Percentiles rank a stretch among this genome's conserved stretches.
phyloP scores from a whole-genome alignment of 768 basidiomycete species.

The Mycena galopus region DNA sequence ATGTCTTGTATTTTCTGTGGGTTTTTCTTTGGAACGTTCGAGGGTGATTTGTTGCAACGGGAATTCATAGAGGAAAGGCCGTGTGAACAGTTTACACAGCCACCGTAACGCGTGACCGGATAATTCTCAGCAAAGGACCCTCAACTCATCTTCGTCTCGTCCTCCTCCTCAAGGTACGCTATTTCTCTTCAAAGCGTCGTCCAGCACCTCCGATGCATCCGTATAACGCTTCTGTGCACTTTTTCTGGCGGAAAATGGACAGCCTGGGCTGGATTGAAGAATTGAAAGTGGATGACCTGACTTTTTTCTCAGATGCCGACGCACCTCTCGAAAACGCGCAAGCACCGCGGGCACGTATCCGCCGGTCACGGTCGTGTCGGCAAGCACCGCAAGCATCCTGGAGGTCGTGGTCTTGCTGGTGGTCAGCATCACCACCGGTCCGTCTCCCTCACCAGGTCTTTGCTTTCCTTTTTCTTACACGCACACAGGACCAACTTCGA shows the following conservation, averaged over 20 bases:
- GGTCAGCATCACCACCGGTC: slow-evolving; percentile 99
- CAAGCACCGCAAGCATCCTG: slow-evolving; percentile 99
- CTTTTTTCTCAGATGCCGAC: slow-evolving; percentile 82
- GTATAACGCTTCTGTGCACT: background rate
- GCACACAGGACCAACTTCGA: slow-evolving; percentile 91
- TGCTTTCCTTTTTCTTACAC: slow-evolving; percentile 1
- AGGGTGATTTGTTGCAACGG: no score
- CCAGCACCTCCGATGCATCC: background rate
- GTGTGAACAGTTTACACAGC: no score
- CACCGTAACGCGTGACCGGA: no score
- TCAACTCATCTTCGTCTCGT: no score
- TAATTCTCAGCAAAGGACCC: no score
- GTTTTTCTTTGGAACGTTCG: no score
- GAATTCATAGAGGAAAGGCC: no score
- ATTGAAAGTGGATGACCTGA: slow-evolving; percentile 4
- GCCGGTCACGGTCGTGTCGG: slow-evolving; percentile 99
- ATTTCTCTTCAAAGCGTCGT: background rate
- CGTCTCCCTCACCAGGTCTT: slow-evolving; percentile 47
- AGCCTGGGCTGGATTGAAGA: background rate
- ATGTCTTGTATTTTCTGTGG: no score
- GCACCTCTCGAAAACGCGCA: slow-evolving; percentile 96
- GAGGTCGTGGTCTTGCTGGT: slow-evolving; percentile 99
- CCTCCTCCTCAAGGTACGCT: slow-evolving; percentile 12
- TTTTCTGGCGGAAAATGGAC: background rate
- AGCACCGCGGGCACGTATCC: slow-evolving; percentile 99